phyloP scores from a whole-genome alignment of 371 early-diverging fungal genomes.

The Mortierella sp. region DNA sequence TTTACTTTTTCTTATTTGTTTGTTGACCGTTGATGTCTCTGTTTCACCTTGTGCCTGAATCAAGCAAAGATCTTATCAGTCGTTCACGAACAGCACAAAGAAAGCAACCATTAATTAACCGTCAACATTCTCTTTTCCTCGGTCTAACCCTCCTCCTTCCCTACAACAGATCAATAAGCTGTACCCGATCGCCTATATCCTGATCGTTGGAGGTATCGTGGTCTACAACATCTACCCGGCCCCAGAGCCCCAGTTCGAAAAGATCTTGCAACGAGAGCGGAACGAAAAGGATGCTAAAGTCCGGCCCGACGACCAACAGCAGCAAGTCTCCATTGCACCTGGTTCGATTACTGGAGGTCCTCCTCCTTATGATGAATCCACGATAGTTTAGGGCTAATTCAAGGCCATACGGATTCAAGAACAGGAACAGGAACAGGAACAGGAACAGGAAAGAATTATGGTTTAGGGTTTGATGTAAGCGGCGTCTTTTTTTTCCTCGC shows the following conservation, averaged over 20 bases:
- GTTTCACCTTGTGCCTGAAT: constrained; percentile 4
- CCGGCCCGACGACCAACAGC: not conserved
- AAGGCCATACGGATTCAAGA: too few relatives aligned
- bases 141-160: not conserved
- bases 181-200: constrained; percentile 73
- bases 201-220: constrained; percentile 71
- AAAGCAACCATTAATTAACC: not conserved
- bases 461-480: not conserved
- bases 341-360: not conserved
- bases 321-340: not conserved
- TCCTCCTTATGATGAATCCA: not conserved
- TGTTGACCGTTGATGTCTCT: too few relatives aligned
- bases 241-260: constrained; percentile 31
- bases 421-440: too few relatives aligned
- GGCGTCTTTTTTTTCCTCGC: too few relatives aligned
- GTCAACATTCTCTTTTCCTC: not conserved
- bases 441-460: not conserved
- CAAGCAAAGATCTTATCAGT: not conserved
- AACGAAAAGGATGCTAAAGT: constrained; percentile 3
- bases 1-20: too few relatives aligned
- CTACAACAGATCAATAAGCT: constrained; percentile 59
- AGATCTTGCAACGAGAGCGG: constrained; percentile 13
- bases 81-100: not conserved
- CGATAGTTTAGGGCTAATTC: not conserved
- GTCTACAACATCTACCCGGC: constrained; percentile 73